Conservation (phyloP, 495 filamentous ascomycete genomes). For the Podospora pseudopauciseta region DNA sequence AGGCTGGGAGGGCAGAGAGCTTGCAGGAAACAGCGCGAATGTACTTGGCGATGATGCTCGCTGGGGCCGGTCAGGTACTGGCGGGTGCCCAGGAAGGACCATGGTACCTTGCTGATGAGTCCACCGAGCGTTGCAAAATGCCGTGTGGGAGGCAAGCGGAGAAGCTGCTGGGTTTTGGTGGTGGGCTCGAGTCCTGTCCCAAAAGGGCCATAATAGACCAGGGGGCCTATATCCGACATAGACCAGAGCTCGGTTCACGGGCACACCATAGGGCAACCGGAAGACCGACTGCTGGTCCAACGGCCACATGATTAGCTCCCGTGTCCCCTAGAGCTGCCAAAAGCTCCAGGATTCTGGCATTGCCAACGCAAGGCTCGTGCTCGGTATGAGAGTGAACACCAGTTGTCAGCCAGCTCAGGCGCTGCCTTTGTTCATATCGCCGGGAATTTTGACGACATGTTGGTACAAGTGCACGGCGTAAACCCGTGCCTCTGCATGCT, state of each 20-base stretch:
- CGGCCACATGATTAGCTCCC: constrained; percentile 24
- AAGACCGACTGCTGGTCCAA: constrained; percentile 16
- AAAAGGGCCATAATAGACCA: constrained; percentile 41
- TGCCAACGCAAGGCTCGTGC: neutral
- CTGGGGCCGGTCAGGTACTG: constrained; percentile 19
- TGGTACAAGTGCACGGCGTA: no score
- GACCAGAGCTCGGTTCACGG: constrained; percentile 40
- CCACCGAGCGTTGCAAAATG: constrained; percentile 22
- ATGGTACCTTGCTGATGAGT: constrained; percentile 22
- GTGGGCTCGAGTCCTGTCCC: constrained; percentile 23
- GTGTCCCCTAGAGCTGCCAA: neutral
- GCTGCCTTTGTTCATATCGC: neutral
- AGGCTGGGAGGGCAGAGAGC: constrained; percentile 20
- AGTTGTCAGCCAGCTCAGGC: neutral
- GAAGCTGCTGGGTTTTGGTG: constrained; percentile 23
- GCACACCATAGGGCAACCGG: constrained; percentile 42
- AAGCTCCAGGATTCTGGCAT: neutral
- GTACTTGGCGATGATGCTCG: constrained; percentile 16
- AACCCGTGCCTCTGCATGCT: neutral
- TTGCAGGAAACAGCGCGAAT: constrained; percentile 21
- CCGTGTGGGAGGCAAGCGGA: constrained; percentile 26
- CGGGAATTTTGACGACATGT: neutral
- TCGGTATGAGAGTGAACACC: neutral
- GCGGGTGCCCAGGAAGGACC: constrained; percentile 23
- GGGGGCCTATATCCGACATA: constrained; percentile 45